Evolutionary conservation across 2,329 filamentous ascomycete genomes (phyloP).

Genomic region (Ceratocystis colombiana): DNA sequence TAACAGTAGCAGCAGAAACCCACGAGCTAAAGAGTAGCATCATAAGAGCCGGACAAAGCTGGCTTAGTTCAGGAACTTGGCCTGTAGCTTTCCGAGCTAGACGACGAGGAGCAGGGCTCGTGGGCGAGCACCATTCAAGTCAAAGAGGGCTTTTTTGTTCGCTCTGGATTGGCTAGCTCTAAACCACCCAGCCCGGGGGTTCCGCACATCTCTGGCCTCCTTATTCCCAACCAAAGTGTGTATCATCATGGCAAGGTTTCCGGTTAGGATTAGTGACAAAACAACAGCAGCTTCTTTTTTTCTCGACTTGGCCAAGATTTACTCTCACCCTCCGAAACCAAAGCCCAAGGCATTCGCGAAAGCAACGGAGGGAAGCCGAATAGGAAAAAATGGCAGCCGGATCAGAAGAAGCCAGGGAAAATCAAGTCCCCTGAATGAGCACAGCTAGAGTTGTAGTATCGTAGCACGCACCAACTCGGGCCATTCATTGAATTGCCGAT

Average conservation of each 20-base stretch:
- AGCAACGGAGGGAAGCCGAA: neutral
- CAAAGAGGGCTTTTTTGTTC: too few species aligned
- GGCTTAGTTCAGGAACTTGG: conserved; percentile 11
- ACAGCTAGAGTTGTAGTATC: neutral
- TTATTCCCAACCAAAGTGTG: too few species aligned
- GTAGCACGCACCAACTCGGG: conserved; percentile 5
- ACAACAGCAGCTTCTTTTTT: too few species aligned
- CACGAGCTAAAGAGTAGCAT: neutral
- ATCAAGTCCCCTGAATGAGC: neutral
- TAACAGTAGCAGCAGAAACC: neutral
- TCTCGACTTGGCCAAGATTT: too few species aligned
- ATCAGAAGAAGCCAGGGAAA: neutral
- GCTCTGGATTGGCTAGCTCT: too few species aligned
- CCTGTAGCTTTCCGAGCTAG: neutral
- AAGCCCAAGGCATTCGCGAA: neutral
- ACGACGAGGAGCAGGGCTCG: too few species aligned
- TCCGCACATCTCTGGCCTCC: too few species aligned
- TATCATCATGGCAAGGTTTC: too few species aligned
- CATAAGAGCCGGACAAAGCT: neutral
- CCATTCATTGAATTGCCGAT: conserved; percentile 9
- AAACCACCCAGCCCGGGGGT: too few species aligned
- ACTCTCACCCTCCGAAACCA: too few species aligned
- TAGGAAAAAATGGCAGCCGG: neutral
- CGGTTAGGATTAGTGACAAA: too few species aligned
- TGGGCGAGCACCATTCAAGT: too few species aligned